phyloP scores from a whole-genome alignment of 139 green algal genomes.

The Coelastrella sp. region DNA sequence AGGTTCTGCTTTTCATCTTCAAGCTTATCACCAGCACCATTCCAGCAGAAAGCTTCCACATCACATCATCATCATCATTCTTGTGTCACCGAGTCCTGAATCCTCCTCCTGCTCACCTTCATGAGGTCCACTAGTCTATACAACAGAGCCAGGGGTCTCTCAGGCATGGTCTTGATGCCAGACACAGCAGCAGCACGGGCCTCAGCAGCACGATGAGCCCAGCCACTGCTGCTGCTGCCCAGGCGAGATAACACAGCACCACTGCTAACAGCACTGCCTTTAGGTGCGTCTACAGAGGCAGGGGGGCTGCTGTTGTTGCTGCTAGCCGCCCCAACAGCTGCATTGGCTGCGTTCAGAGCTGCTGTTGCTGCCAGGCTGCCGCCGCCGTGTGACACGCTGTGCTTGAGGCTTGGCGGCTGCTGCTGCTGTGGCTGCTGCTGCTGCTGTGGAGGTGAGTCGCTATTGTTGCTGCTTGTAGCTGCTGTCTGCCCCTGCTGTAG shows the following conservation, averaged over 20 bases:
- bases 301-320: background rate
- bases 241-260: background rate
- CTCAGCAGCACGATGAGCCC: constrained; percentile 1
- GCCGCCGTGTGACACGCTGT: background rate
- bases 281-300: too few species aligned
- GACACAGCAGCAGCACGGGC: constrained; percentile 35
- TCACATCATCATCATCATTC: too few species aligned
- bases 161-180: constrained; percentile 65
- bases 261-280: too few species aligned
- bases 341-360: constrained; percentile 4
- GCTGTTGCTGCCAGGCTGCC: constrained; percentile 20
- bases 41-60: too few species aligned
- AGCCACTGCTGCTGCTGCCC: background rate
- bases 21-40: too few species aligned
- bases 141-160: constrained; percentile 78
- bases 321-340: background rate
- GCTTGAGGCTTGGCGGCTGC: background rate
- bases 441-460: constrained; percentile 12
- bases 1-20: too few species aligned
- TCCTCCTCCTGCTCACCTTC: constrained; percentile 56
- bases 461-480: background rate
- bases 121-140: constrained; percentile 75
- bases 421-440: constrained; percentile 18
- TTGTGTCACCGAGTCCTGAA: background rate
- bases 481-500: constrained; percentile 15